phyloP scores from a whole-genome alignment of 495 filamentous ascomycete species.

The Rusavskia elegans region DNA sequence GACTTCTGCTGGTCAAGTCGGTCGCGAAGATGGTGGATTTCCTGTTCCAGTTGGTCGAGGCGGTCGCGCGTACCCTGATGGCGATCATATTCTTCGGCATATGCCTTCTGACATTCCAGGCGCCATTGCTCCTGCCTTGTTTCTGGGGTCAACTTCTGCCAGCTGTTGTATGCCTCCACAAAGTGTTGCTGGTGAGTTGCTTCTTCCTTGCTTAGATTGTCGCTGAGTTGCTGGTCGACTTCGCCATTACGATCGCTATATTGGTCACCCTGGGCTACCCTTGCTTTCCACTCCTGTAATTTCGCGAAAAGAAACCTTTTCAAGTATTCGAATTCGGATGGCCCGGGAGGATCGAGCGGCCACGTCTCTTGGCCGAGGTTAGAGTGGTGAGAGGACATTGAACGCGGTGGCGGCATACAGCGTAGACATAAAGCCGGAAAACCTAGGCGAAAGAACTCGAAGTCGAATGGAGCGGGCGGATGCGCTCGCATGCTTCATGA shows the following conservation, averaged over 20 bases:
- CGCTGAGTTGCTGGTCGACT: neutral
- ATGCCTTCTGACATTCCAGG: constrained; percentile 60
- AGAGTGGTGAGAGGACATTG: constrained; percentile 54
- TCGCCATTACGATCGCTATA: neutral
- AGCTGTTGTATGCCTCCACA: constrained; percentile 51
- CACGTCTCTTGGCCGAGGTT: constrained; percentile 56
- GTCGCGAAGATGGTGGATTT: constrained; percentile 52
- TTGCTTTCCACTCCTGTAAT: constrained; percentile 28
- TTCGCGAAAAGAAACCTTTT: constrained; percentile 46
- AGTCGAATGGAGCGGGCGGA: constrained; percentile 53
- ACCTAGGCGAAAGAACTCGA: constrained; percentile 63
- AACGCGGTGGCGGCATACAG: constrained; percentile 62
- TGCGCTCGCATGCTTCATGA: constrained; percentile 18
- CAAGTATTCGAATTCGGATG: constrained; percentile 54
- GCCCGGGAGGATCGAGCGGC: constrained; percentile 53
- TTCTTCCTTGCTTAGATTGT: constrained; percentile 30
- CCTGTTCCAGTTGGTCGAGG: constrained; percentile 47
- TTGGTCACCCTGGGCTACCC: neutral
- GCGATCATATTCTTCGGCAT: constrained; percentile 49
- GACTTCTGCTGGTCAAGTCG: constrained; percentile 54
- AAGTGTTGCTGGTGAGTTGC: constrained; percentile 37
- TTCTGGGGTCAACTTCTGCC: constrained; percentile 40
- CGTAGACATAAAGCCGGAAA: constrained; percentile 71
- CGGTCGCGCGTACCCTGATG: constrained; percentile 43
- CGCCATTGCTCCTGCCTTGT: constrained; percentile 53